These are phyloP conservation scores for Aureobasidium mangrovei DNA, from an alignment of 2,329 filamentous ascomycete species.

Conservation along the genomic window DNA sequence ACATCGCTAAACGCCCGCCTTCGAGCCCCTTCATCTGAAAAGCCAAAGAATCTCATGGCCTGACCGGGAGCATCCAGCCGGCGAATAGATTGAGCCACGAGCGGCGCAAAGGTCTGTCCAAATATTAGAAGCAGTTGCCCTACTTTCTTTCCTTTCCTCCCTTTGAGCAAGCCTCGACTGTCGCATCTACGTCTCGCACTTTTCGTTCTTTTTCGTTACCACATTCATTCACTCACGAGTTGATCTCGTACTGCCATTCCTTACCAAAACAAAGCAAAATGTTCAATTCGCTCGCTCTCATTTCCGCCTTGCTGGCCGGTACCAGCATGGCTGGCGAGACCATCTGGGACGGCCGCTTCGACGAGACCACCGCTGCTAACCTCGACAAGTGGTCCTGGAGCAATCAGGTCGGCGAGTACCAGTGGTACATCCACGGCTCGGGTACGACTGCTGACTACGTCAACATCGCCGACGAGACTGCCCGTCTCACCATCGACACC, in stretches of 20 bases:
- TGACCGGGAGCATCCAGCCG: not conserved
- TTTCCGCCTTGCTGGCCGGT: constrained; percentile 19
- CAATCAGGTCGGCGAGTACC: constrained; percentile 60
- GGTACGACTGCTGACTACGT: constrained; percentile 51
- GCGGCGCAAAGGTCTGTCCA: not conserved
- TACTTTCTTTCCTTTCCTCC: not conserved
- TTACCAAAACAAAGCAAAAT: not conserved
- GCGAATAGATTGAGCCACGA: constrained; percentile 3
- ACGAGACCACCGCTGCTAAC: constrained; percentile 47
- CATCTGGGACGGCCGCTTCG: constrained; percentile 59
- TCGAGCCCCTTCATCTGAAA: constrained; percentile 4
- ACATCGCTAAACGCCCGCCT: constrained; percentile 2
- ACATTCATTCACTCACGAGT: not conserved
- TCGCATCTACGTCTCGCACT: not conserved
- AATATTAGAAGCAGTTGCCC: not conserved
- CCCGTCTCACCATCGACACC: constrained; percentile 56
- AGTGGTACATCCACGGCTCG: constrained; percentile 67
- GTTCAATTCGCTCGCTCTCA: constrained; percentile 12
- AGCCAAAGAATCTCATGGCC: not conserved
- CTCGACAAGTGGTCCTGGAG: constrained; percentile 40
- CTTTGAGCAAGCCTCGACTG: not conserved
- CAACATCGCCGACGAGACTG: constrained; percentile 37
- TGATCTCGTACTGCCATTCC: constrained; percentile 9
- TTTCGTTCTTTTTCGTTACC: not conserved
- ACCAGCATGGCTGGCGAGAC: constrained; percentile 34